Percentiles rank a stretch among this genome's conserved stretches.
phyloP scores from a whole-genome alignment of 352 stramenopile genomes.

The Pythium dissotocum region DNA sequence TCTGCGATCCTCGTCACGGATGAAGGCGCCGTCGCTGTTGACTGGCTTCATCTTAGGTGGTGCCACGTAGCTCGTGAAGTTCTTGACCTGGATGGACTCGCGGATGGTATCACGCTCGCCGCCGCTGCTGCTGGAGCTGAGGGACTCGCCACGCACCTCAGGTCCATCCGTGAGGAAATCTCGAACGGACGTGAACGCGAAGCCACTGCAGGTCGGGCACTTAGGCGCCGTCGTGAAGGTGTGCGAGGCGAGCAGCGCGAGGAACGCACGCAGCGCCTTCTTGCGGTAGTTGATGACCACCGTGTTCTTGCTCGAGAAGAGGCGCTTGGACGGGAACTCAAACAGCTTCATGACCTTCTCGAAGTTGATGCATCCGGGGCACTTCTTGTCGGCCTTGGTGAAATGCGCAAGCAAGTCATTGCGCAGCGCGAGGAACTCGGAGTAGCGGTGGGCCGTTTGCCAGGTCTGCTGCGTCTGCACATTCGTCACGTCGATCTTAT shows the following conservation, averaged over 20 bases:
- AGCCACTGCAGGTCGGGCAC: slow-evolving; percentile 76
- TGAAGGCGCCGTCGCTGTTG: slow-evolving; percentile 72
- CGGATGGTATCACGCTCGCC: slow-evolving; percentile 38
- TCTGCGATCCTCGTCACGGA: slow-evolving; percentile 9
- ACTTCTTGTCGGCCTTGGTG: slow-evolving; percentile 59
- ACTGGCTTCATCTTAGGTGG: slow-evolving; percentile 47
- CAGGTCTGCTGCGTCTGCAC: slow-evolving; percentile 67
- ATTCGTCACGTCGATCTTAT: slow-evolving; percentile 73
- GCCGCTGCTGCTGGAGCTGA: slow-evolving; percentile 11
- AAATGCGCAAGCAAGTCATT: slow-evolving; percentile 72
- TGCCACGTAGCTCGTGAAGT: slow-evolving; percentile 68
- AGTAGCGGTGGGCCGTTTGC: slow-evolving; percentile 77
- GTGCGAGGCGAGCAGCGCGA: slow-evolving; percentile 73
- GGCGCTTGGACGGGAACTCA: slow-evolving; percentile 83
- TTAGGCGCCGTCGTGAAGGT: slow-evolving; percentile 81
- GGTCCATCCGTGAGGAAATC: slow-evolving; percentile 70
- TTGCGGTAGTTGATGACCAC: slow-evolving; percentile 84
- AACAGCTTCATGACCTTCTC: slow-evolving; percentile 81
- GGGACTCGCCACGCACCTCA: not conserved
- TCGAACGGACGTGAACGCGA: slow-evolving; percentile 72
- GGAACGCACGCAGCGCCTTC: slow-evolving; percentile 68
- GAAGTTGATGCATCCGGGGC: slow-evolving; percentile 80
- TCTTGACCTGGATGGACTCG: slow-evolving; percentile 74
- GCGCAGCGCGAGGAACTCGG: slow-evolving; percentile 76
- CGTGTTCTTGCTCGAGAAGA: slow-evolving; percentile 76